Base-by-base conservation (phyloP, 2,329 filamentous ascomycete species). In the Colletotrichum noveboracense region DNA sequence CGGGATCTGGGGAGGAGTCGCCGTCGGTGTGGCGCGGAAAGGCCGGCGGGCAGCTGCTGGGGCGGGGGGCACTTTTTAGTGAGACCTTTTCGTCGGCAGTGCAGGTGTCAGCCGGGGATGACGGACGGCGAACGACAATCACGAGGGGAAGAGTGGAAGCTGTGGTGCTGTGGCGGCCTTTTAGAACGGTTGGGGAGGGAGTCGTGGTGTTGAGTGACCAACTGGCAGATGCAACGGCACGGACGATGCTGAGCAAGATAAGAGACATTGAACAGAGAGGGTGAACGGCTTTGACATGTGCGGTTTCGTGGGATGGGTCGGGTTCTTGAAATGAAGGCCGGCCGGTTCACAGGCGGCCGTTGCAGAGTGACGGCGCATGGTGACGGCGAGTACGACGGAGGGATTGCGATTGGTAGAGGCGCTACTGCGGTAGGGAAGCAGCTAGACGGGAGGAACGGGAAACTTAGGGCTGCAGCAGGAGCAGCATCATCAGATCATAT, bases 401-500 rank as follows among this genome's bases (percentile, higher is more conserved):
- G 34, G 13, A 13, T 69, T 48, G 65, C 36, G 36, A 55, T 24
- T 61, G 56, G 70, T 13, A 52, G 13, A 52, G 26, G 38, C 32
- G 18, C 34, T 28, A 34, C 55, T 21, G 24, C 24, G 30, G 21
- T 28, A 56, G 34, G 21, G 36, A 28, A 48, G 43, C 70, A 60
- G 62, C 36, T 56, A 43, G 21, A 38, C 52, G 61, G 55, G 21
- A 75, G 26, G 38, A 56, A 55, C 71, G 56, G 58, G 71, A 64
- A 65, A 71, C 36, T 43, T 34, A 74, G 68, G 72, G 72, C 72
- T 71, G 67, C 72, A 74, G 64, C 60, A 70, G 71, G 68, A 61
- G 72, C 72, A 66, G 67, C 72, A 74, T 70, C 60, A 66, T 75
- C 68, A 75, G 72, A 71, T 75, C 62, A 72, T 72, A 32, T 62